phyloP scores from a whole-genome alignment of 1,284 basidiomycete genomes.

The Pterula multifida region DNA sequence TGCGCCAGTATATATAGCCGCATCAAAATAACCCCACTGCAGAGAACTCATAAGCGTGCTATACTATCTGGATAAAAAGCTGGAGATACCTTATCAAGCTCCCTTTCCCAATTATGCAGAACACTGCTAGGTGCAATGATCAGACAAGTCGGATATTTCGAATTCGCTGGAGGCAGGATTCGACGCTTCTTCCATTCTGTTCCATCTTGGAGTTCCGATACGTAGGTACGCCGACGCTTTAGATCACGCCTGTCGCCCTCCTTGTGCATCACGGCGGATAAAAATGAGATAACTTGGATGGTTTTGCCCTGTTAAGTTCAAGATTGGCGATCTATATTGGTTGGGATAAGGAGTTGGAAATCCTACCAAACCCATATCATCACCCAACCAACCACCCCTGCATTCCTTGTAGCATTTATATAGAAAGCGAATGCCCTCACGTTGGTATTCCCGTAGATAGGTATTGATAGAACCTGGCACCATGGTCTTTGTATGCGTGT shows the following conservation, averaged over 20 bases:
- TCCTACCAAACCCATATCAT: slow-evolving; percentile 82
- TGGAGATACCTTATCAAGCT: slow-evolving; percentile 43
- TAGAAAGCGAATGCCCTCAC: slow-evolving; percentile 72
- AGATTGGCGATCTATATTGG: slow-evolving; percentile 11
- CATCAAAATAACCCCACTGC: slow-evolving; percentile 76
- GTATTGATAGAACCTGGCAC: slow-evolving; percentile 70
- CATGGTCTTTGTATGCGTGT: slow-evolving; percentile 25
- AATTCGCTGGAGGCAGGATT: slow-evolving; percentile 50
- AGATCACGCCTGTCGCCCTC: slow-evolving; percentile 48
- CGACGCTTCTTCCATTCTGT: slow-evolving; percentile 36
- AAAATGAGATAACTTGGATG: slow-evolving; percentile 80
- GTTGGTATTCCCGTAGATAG: slow-evolving; percentile 74
- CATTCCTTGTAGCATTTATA: slow-evolving; percentile 51
- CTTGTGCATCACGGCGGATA: slow-evolving; percentile 80
- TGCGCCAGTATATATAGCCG: slow-evolving; percentile 50
- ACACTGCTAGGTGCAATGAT: slow-evolving; percentile 75
- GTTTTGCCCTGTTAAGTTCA: slow-evolving; percentile 78
- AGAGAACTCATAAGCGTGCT: too few relatives aligned
- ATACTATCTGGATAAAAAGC: background rate
- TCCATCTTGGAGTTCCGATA: slow-evolving; percentile 53
- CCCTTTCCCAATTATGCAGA: slow-evolving; percentile 71
- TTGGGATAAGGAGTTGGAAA: background rate
- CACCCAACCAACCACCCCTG: slow-evolving; percentile 67
- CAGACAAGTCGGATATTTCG: slow-evolving; percentile 68
- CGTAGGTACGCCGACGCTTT: slow-evolving; percentile 46